Evolutionary conservation across 2,329 filamentous ascomycete genomes (phyloP), one percentile per base, ranked within the genome.

Genomic region (Leptographium radiaticola): DNA sequence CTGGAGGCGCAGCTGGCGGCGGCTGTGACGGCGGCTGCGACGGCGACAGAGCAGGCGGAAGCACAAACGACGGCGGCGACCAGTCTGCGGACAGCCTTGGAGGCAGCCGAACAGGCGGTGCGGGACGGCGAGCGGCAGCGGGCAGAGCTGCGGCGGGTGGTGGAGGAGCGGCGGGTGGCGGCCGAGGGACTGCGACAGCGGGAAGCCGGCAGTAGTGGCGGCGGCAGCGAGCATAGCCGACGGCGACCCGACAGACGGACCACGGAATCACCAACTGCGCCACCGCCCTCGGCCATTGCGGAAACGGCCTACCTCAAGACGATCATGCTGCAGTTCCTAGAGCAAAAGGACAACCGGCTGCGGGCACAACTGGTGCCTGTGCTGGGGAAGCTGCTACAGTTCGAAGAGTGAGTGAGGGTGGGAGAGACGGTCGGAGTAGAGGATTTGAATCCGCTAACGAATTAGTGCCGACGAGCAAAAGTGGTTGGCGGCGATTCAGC

Each of bases 61-160:
- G 89, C 95, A 61, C 79, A 90, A 62, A 83, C 85, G 34, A 71
- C 79, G 8, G 87, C 89, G 0, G 89, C 95, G 71, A 75, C 80
- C 8, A 84, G 87, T 60, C 75, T 98, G 36, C 82, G 87, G 2
- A 78, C 87, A 55, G 83, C 89, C 0, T 75, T 98, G 1, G 90
- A 97, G 60, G 87, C 88, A 49, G 91, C 86, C 39, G 93, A 98
- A 69, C 83, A 79, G 64, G 87, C 95, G 67, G 81, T 87, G 0
- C 79, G 56, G 34, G 86, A 93, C n/a, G 75, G 87, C 6, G 90
- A 96, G 67, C 87, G 83, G 69, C 87, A 95, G 64, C 86, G 84
- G 59, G 71, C 74, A 0, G 89, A 95, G 56, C 70, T 95, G 51
- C 79, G 86, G 47, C 80, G 81, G 44, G 75, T 85, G 36, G 76